Conservation (phyloP, 2,329 filamentous ascomycete species). For the Epichloe aotearoae region DNA sequence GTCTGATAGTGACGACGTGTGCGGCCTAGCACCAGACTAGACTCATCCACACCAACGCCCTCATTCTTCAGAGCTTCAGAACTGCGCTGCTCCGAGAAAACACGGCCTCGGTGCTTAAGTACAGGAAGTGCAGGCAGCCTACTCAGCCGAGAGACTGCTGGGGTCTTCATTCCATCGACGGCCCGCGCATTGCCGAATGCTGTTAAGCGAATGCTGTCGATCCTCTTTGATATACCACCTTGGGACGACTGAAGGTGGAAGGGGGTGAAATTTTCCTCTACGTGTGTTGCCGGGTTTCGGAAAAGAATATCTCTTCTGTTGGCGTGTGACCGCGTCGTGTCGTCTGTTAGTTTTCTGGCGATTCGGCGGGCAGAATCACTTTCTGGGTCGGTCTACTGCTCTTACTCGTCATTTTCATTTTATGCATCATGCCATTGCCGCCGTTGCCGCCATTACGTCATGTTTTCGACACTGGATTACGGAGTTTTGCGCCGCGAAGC, state of each 20-base stretch:
- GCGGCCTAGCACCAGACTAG: neutral
- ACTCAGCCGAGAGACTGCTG: too few relatives aligned
- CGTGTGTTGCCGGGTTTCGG: too few relatives aligned
- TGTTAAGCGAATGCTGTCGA: too few relatives aligned
- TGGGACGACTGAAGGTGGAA: neutral
- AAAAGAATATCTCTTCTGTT: neutral
- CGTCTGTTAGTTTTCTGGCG: neutral
- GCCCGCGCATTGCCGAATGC: too few relatives aligned
- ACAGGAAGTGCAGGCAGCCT: too few relatives aligned
- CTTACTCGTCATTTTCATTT: neutral
- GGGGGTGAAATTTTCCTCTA: neutral
- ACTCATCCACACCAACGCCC: neutral
- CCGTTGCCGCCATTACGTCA: constrained; percentile 9
- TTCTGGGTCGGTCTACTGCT: neutral
- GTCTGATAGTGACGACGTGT: neutral
- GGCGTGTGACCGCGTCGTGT: neutral
- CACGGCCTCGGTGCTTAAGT: too few relatives aligned
- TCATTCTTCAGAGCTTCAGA: neutral
- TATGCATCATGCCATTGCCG: constrained; percentile 12
- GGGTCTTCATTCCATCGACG: too few relatives aligned
- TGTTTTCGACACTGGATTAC: constrained; percentile 18
- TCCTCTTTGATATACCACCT: too few relatives aligned
- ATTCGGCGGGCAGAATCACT: neutral
- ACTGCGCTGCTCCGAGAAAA: too few relatives aligned
- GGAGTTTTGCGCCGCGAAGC: neutral